Evolutionary conservation across 257 asterid species (phyloP), one percentile per base, ranked within the genome.

Genomic region (Przewalskia tangutica): DNA sequence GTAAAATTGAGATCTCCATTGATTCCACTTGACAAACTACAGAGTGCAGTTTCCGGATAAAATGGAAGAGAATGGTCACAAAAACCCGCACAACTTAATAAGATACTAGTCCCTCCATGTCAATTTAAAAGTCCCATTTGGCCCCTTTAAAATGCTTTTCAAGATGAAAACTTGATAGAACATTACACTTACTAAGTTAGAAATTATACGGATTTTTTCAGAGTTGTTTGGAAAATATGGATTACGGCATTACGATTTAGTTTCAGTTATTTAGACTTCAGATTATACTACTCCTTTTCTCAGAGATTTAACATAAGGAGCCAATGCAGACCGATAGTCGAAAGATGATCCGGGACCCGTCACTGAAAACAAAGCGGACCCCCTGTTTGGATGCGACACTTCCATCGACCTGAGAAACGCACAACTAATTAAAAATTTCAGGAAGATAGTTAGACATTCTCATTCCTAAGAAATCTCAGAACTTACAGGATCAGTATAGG

Each of bases 401-500:
- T 85, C 97, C 97, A 83, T 95, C 99, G 11, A 95, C 99, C 99
- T 95, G 90, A 48, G 79, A 83, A 79, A 82, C 63, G 64, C 0
- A 50, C 78, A 59, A n/a, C 46, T 38, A 38, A 62, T 81, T 84
- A 79, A 85, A 51, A 80, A 20, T 55, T 34, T 27, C 79, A 58
- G 40, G 32, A 12, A 54, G n/a, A 60, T 50, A 44, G 80, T 68
- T 79, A 81, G 59, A 4, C 8, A 11, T 18, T 75, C 36, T 11
- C 81, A 14, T 56, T 65, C 13, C 78, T 46, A 53, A 23, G 60
- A 73, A 67, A 76, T 81, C 81, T 64, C 65, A 59, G 79, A 23
- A 88, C 97, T 92, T 85, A 95, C 99, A 58, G 97, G 99, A 89
- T 96, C 99, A 0, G 97, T 89, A 87, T 96, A 96, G 82, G 90